phyloP scores from a whole-genome alignment of 805 yeast species.

The Lachancea dasiensis region DNA sequence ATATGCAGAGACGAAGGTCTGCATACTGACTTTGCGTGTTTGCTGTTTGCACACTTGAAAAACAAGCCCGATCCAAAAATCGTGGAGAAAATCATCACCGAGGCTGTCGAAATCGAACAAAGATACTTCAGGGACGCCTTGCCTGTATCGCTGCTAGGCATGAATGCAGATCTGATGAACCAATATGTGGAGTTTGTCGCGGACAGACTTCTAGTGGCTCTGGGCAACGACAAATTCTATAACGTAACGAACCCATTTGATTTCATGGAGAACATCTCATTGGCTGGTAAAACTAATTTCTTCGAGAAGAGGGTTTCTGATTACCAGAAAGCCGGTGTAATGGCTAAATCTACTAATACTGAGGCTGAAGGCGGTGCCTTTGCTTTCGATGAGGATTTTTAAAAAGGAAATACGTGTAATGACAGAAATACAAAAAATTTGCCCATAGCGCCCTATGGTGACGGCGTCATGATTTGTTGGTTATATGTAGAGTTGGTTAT shows the following conservation, averaged over 20 bases:
- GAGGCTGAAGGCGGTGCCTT: slow-evolving; percentile 51
- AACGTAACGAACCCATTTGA: slow-evolving; percentile 92
- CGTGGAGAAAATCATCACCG: slow-evolving; percentile 82
- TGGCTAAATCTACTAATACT: slow-evolving; percentile 63
- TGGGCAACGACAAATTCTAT: slow-evolving; percentile 86
- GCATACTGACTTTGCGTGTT: slow-evolving; percentile 97
- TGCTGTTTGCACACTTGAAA: slow-evolving; percentile 85
- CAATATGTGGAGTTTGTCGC: slow-evolving; percentile 98
- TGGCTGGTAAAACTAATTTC: slow-evolving; percentile 98
- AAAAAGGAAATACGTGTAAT: slow-evolving; percentile 22
- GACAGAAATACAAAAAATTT: too few species aligned
- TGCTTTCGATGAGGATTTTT: slow-evolving; percentile 91
- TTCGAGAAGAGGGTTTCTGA: slow-evolving; percentile 98
- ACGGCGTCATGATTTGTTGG: too few species aligned
- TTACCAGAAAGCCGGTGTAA: slow-evolving; percentile 99
- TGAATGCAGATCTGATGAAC: slow-evolving; percentile 91
- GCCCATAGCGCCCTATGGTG: too few species aligned
- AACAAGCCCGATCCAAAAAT: slow-evolving; percentile 78
- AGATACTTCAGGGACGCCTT: slow-evolving; percentile 92
- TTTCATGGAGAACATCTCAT: slow-evolving; percentile 97
- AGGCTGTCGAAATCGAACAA: slow-evolving; percentile 92
- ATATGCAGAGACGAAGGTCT: slow-evolving; percentile 98
- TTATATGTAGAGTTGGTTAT: too few species aligned
- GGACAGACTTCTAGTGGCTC: slow-evolving; percentile 84
- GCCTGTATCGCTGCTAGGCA: slow-evolving; percentile 89